Base-by-base conservation (phyloP, 306 rosid genomes). In the Prunus padus region DNA sequence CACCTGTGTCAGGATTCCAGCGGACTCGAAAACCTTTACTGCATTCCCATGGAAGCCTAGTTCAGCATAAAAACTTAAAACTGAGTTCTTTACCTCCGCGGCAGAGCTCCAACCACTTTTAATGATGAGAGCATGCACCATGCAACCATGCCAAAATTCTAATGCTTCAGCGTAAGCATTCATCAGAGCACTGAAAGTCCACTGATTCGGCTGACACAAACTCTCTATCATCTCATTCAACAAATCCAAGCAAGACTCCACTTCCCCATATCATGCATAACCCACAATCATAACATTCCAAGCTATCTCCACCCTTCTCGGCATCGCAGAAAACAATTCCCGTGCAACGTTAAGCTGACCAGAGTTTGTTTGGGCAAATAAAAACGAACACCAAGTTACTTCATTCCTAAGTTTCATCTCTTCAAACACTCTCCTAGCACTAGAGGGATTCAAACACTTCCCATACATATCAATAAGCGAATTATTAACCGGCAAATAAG, bases 401-500 rank as follows among this genome's bases (percentile, higher is more conserved):
- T 87, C 89, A 83, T 87, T 92, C 69, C 73, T 78, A 49, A 49
- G 50, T 60, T 20, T 66, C 90, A 82, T 86, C 80, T 86, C 97
- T 44, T 87, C 80, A 83, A 88, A 90, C 70, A 86, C 94, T 82
- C 80, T 84, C 22, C 77, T 77, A n/a, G 92, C 92, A 79, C 82
- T 73, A 45, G 31, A 77, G 61, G 94, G 87, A 60, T 45, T 60
- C 77, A 73, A 67, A 82, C 90, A 92, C 82, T 92, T 92, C 10
- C 93, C 97, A 55, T 90, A 92, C 96, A 90, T 86, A 76, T 92
- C 91, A 50, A 90, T 51, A 2, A 92, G 85, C 8, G 90, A 85
- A 61, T 90, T 92, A 50, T 80, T 33, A 2, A 92, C 86, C 0
- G 91, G 92, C 79, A 87, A 84, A 72, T 65, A 87, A 40, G 80